Conservation (phyloP, 2,329 filamentous ascomycete species). For the Endothia cerciana region DNA sequence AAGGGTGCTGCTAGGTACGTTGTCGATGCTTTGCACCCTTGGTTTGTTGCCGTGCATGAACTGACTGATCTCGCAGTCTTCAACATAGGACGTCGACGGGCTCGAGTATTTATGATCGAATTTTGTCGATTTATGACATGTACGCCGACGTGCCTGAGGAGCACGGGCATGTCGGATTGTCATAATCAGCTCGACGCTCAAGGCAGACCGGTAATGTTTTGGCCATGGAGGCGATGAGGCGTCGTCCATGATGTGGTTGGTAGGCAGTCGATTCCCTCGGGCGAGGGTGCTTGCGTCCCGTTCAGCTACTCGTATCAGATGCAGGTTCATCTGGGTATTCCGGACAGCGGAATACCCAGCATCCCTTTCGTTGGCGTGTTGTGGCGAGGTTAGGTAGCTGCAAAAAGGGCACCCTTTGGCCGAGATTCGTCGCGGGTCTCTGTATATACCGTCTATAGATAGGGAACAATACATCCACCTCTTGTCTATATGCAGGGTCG, state of each 20-base stretch:
- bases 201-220: no score
- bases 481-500: slow-evolving; percentile 10
- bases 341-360: no score
- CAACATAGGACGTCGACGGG: background rate
- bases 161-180: background rate
- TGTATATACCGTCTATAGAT: slow-evolving; percentile 8
- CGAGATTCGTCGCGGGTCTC: background rate
- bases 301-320: no score
- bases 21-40: background rate
- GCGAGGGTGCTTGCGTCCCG: no score
- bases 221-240: no score
- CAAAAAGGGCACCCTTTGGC: background rate
- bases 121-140: slow-evolving; percentile 26
- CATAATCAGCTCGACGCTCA: background rate
- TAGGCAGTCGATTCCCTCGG: no score
- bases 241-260: no score
- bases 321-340: no score
- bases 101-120: slow-evolving; percentile 20
- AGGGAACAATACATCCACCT: background rate
- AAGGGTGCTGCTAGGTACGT: background rate
- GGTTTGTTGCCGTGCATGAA: background rate
- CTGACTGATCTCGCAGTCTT: background rate
- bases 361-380: background rate
- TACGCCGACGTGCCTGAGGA: slow-evolving; percentile 21
- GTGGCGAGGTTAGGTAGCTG: background rate